Evolutionary conservation across 2,329 filamentous ascomycete species (phyloP).

Genomic region (Sclerotinia borealis): DNA sequence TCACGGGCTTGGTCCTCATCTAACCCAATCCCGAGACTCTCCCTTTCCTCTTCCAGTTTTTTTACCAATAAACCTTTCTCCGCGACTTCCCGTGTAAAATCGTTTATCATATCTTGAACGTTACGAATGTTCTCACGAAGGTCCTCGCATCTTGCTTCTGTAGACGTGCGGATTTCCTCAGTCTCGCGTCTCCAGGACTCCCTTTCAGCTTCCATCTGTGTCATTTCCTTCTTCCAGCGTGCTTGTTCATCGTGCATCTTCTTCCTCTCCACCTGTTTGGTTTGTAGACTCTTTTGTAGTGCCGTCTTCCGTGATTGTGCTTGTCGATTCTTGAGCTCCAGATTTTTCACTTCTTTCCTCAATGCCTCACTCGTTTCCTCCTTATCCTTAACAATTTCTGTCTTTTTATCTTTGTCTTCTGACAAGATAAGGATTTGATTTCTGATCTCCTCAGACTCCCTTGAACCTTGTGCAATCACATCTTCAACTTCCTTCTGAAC

Average conservation of each 20-base stretch:
- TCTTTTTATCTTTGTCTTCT: constrained; percentile 73
- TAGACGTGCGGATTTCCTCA: constrained; percentile 43
- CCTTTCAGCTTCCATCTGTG: constrained; percentile 52
- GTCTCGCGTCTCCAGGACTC: constrained; percentile 50
- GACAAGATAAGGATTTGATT: constrained; percentile 61
- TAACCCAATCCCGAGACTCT: constrained; percentile 55
- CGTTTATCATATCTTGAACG: constrained; percentile 50
- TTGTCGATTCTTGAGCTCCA: constrained; percentile 75
- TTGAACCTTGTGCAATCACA: constrained; percentile 60
- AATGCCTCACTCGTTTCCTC: constrained; percentile 84
- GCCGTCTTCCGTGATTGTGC: constrained; percentile 74
- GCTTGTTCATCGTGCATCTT: constrained; percentile 65
- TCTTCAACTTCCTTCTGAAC: constrained; percentile 82
- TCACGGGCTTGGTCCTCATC: constrained; percentile 43
- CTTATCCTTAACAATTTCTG: constrained; percentile 75
- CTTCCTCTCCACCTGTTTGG: constrained; percentile 61
- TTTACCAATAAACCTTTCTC: constrained; percentile 67
- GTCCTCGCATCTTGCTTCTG: constrained; percentile 45
- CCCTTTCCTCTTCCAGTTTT: constrained; percentile 64
- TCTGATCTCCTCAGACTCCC: constrained; percentile 66
- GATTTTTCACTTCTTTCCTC: constrained; percentile 70
- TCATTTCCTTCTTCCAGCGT: constrained; percentile 60
- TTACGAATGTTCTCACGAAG: constrained; percentile 50
- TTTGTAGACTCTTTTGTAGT: constrained; percentile 65
- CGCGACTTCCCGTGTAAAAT: constrained; percentile 66